A percentile compares a stretch with the other conserved stretches of the same genome.
These are phyloP conservation scores for Micractinium conductrix DNA, from an alignment of 139 green algal species.

Conservation along the genomic window DNA sequence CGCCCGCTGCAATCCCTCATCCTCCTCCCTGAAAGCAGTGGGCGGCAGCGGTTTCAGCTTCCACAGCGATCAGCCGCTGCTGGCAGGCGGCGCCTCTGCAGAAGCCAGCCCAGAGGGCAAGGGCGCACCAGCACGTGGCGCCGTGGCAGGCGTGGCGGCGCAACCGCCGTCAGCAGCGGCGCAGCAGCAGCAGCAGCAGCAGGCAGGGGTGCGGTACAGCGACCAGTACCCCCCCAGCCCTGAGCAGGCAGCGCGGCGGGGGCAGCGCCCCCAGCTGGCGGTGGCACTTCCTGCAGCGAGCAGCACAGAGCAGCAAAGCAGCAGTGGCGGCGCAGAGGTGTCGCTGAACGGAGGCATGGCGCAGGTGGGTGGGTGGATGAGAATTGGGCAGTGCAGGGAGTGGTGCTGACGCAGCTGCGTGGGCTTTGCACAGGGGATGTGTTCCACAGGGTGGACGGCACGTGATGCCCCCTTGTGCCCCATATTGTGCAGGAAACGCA, in stretches of 20 bases:
- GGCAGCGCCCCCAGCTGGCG: background rate
- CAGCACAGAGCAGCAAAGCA: background rate
- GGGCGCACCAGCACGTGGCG: background rate
- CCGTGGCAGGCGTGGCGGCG: background rate
- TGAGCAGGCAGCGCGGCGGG: background rate
- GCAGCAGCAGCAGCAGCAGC: constrained; percentile 3
- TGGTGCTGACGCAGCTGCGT: too few relatives aligned
- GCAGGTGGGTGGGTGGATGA: background rate
- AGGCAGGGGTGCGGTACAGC: background rate
- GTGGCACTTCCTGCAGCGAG: background rate
- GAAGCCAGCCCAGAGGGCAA: constrained; percentile 20
- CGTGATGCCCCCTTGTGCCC: too few relatives aligned
- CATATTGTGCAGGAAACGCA: background rate
- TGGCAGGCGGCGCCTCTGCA: too few relatives aligned
- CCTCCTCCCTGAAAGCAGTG: background rate
- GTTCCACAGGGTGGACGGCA: background rate
- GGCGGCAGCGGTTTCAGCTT: constrained; percentile 30
- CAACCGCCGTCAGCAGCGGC: background rate
- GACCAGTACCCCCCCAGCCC: background rate
- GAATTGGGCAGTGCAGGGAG: background rate
- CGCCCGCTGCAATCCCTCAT: background rate
- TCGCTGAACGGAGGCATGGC: background rate
- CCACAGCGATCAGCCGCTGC: constrained; percentile 12
- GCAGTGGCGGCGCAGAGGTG: background rate
- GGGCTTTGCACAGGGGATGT: background rate